Evolutionary conservation across 768 basidiomycete genomes (phyloP), one percentile per base, ranked within the genome.

Genomic region (Peribolospora baueri): DNA sequence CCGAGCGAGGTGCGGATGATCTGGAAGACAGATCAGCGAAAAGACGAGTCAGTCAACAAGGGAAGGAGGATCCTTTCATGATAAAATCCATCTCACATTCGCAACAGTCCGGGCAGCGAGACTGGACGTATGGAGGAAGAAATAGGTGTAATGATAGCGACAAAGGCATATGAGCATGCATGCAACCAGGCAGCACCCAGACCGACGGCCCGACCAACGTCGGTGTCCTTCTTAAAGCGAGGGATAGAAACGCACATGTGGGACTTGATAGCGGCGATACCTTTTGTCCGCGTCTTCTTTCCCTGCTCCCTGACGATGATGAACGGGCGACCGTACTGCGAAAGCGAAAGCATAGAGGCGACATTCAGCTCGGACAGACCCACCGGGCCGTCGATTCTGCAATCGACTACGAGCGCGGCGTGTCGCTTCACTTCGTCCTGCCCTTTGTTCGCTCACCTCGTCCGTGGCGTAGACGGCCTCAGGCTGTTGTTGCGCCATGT

Each of bases 1-100:
- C 93, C 93, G 38, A 98, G 74, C 3, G 87, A 93, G 56, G 91
- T 88, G 63, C 84, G 79, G 63, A 97, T 75, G 65, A 98, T 93
- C 69, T 90, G 90, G 37, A 87, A 78, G 49, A 97, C 88, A 5
- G 84, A 84, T 25, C 25, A 25, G 25, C 25, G n/a, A n/a, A n/a
- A 39, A 54, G 52, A 45, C 46, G n/a, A 42, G 53, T 59, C 57
- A 64, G 43, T 49, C 7, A 25, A 38, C 50, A 45, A 50, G 9
- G 37, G 9, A 5, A 13, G 10, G 38, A 42, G 50, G 53, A 54
- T 42, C 38, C 11, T 14, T 40, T 42, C 48, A 4, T 46, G 37
- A 50, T 54, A 46, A 60, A 25, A 11, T 13, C 25, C 14, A 36
- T 41, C 25, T 10, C 11, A 46, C 3, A 50, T 45, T 39, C 14